These are phyloP conservation scores for Ogataea methanolica DNA, from an alignment of 805 yeast genomes.

Conservation along the genomic window DNA sequence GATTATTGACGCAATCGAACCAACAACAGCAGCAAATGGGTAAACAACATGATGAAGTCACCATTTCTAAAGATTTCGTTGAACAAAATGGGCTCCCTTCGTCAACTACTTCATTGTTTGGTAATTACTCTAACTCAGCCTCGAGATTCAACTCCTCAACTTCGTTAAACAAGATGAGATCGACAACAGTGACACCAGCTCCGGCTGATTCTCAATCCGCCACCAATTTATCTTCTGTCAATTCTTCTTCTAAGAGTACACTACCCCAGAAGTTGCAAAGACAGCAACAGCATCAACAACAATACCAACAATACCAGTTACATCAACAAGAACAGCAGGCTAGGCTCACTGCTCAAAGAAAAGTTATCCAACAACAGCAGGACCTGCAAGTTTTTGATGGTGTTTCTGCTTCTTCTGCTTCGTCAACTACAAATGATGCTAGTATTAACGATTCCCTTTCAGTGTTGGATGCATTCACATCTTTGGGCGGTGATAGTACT, in stretches of 20 bases:
- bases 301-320: background rate
- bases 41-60: background rate
- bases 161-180: slow-evolving; percentile 7
- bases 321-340: slow-evolving; percentile 5
- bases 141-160: slow-evolving; percentile 9
- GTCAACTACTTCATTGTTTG: slow-evolving; percentile 15
- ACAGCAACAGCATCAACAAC: slow-evolving; percentile 2
- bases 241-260: slow-evolving; percentile 1
- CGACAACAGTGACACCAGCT: background rate
- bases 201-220: slow-evolving; percentile 5
- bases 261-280: background rate
- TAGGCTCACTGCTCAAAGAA: background rate
- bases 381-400: background rate
- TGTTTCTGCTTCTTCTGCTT: background rate
- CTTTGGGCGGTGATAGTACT: too few relatives aligned
- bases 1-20: slow-evolving; percentile 22
- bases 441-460: background rate
- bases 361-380: background rate
- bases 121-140: slow-evolving; percentile 5
- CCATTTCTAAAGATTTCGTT: slow-evolving; percentile 1
- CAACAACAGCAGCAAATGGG: background rate
- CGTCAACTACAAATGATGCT: background rate
- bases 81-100: slow-evolving; percentile 12
- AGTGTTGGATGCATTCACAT: background rate
- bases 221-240: slow-evolving; percentile 13